phyloP scores from a whole-genome alignment of 768 basidiomycete genomes.

The Cubamyces sp. region DNA sequence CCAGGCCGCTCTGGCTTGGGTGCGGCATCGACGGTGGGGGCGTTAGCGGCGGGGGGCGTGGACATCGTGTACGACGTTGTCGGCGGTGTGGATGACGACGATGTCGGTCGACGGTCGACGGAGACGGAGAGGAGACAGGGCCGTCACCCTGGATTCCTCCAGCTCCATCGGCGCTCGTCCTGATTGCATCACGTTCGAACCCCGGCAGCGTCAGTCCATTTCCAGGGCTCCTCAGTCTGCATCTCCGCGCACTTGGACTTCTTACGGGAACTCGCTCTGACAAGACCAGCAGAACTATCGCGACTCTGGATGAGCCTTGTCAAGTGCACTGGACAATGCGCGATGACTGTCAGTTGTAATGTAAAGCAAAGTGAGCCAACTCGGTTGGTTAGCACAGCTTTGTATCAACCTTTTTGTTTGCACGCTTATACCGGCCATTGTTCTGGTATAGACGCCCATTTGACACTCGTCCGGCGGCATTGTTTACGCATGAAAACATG shows the following conservation, averaged over 20 bases:
- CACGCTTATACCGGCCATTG: background rate
- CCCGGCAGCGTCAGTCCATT: conserved; percentile 11
- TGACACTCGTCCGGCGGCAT: conserved; percentile 10
- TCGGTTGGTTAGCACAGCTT: background rate
- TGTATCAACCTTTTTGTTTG: background rate
- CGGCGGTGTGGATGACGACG: background rate
- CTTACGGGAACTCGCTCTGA: too few species aligned
- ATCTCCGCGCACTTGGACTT: background rate
- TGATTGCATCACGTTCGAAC: conserved; percentile 23
- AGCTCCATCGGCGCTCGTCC: conserved; percentile 8
- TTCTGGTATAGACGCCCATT: background rate
- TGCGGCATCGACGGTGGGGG: conserved; percentile 35
- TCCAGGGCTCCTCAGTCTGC: background rate
- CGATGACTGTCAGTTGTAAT: too few species aligned
- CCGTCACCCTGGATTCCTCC: background rate
- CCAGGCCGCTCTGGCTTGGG: conserved; percentile 44
- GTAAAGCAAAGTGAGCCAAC: too few species aligned
- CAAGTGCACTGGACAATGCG: too few species aligned
- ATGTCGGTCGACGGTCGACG: background rate
- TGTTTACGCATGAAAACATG: conserved; percentile 20
- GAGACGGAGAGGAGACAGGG: background rate
- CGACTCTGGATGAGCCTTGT: too few species aligned
- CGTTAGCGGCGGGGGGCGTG: conserved; percentile 18
- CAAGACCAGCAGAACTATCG: too few species aligned
- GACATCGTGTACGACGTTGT: conserved; percentile 14